Percentiles rank a stretch among this genome's conserved stretches.
Evolutionary conservation across 495 filamentous ascomycete genomes (phyloP).

Genomic region (Trichoderma reesei): DNA sequence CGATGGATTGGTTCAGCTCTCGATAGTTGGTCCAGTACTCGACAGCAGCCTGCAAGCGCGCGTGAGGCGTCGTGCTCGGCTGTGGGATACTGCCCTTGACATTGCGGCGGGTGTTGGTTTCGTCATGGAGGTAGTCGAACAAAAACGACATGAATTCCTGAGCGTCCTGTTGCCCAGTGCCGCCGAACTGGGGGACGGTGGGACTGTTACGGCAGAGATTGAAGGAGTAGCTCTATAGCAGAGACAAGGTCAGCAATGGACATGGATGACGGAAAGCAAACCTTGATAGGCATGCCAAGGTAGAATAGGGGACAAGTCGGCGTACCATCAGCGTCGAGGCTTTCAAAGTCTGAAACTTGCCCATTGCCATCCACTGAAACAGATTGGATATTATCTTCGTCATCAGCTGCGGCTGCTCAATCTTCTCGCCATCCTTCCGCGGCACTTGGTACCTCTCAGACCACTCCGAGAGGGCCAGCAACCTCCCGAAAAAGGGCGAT

Average conservation of each 20-base stretch:
- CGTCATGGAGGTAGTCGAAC: conserved; percentile 28
- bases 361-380: conserved; percentile 59
- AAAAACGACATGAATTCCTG: conserved; percentile 34
- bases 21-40: conserved; percentile 23
- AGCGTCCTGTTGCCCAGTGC: conserved; percentile 31
- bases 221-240: conserved; percentile 27
- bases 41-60: conserved; percentile 14
- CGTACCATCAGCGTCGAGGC: conserved; percentile 56
- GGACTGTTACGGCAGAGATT: conserved; percentile 21
- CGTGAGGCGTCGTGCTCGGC: conserved; percentile 18
- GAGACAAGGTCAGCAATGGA: not conserved
- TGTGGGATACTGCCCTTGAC: conserved; percentile 15
- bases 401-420: conserved; percentile 69
- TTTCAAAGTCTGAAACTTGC: conserved; percentile 41
- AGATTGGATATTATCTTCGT: conserved; percentile 64
- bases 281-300: not conserved
- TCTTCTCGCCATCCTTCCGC: conserved; percentile 51
- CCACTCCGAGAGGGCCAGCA: conserved; percentile 51
- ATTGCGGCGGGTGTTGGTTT: conserved; percentile 29
- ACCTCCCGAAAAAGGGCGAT: conserved; percentile 58
- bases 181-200: conserved; percentile 22
- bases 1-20: conserved; percentile 18
- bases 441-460: conserved; percentile 31
- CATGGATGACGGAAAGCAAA: not conserved
- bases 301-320: conserved; percentile 8